phyloP scores from a whole-genome alignment of 108 stramenopile genomes.

The Conticribra guillardii region DNA sequence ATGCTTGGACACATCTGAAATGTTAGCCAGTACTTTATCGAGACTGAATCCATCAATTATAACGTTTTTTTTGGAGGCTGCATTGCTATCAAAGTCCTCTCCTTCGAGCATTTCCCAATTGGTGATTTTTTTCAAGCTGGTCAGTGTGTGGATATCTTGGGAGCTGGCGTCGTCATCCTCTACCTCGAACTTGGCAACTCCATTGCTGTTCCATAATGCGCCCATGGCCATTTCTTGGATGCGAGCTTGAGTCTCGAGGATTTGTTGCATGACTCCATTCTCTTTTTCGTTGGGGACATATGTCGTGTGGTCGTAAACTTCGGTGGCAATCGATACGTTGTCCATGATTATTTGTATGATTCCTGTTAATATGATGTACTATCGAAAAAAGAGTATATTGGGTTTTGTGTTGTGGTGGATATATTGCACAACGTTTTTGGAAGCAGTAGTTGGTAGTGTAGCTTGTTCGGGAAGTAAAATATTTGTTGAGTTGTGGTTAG shows the following conservation, averaged over 20 bases:
- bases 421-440: too few species aligned
- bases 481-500: too few species aligned
- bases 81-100: neutral
- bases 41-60: neutral
- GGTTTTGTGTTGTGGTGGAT: too few species aligned
- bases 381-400: too few species aligned
- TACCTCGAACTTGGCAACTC: constrained; percentile 9
- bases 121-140: neutral
- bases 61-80: neutral
- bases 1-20: neutral
- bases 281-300: too few species aligned
- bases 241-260: neutral
- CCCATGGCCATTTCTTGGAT: neutral
- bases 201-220: constrained; percentile 3
- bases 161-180: constrained; percentile 5
- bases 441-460: too few species aligned
- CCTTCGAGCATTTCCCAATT: constrained; percentile 9
- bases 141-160: neutral
- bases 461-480: too few species aligned
- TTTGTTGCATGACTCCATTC: neutral
- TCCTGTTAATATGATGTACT: too few species aligned
- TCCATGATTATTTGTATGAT: too few species aligned
- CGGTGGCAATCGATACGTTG: too few species aligned
- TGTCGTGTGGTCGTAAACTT: too few species aligned
- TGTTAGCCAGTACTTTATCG: neutral